A percentile compares a stretch with the other conserved stretches of the same genome.
These are phyloP conservation scores for Candida ponderosae DNA, from an alignment of 805 yeast genomes.

Conservation along the genomic window DNA sequence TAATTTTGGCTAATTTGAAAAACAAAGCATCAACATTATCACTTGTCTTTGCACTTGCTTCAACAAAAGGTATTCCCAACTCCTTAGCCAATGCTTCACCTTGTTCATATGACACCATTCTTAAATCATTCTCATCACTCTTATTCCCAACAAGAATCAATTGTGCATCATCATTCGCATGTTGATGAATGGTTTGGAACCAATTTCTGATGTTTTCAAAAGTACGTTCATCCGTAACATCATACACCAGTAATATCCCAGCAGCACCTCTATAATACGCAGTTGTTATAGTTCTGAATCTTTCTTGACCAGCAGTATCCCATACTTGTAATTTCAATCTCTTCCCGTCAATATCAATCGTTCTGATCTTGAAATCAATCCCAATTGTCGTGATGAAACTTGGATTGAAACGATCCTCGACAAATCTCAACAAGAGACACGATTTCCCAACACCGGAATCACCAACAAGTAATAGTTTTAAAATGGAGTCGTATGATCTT, in stretches of 20 bases:
- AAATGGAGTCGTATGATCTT: slow-evolving; percentile 78
- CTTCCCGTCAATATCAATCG: slow-evolving; percentile 88
- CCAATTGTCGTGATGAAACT: slow-evolving; percentile 97
- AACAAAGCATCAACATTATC: slow-evolving; percentile 89
- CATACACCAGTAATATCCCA: slow-evolving; percentile 80
- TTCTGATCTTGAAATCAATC: slow-evolving; percentile 95
- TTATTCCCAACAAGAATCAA: slow-evolving; percentile 93
- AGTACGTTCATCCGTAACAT: slow-evolving; percentile 83
- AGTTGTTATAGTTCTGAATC: slow-evolving; percentile 91
- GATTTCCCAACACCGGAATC: slow-evolving; percentile 90
- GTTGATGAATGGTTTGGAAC: slow-evolving; percentile 93
- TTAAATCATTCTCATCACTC: slow-evolving; percentile 80
- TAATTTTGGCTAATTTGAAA: slow-evolving; percentile 78
- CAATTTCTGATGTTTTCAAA: slow-evolving; percentile 90
- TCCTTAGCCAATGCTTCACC: slow-evolving; percentile 86
- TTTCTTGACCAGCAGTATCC: slow-evolving; percentile 98
- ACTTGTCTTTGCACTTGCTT: slow-evolving; percentile 93
- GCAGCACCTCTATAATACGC: slow-evolving; percentile 87
- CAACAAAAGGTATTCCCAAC: slow-evolving; percentile 84
- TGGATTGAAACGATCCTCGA: slow-evolving; percentile 94
- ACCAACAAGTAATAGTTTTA: slow-evolving; percentile 89
- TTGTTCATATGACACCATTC: slow-evolving; percentile 84
- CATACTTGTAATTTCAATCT: slow-evolving; percentile 91
- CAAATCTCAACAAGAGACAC: slow-evolving; percentile 84
- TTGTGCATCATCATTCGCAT: slow-evolving; percentile 94